These are phyloP conservation scores for Perkinsus marinus DNA, from an alignment of 169 alveolate genomes.

Conservation along the genomic window DNA sequence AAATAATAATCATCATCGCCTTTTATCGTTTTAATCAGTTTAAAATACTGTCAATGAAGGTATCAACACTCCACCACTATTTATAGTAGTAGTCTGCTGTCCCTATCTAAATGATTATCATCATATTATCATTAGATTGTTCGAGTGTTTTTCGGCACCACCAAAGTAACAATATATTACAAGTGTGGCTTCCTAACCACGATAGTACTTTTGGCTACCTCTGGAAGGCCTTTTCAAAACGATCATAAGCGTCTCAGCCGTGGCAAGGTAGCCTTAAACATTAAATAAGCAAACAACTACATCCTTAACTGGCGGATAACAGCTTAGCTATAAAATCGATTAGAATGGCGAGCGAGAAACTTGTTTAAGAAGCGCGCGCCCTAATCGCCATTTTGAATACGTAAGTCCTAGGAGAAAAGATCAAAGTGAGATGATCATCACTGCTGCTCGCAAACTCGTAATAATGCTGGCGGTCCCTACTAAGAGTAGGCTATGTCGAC, in stretches of 20 bases:
- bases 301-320: neutral
- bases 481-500: neutral
- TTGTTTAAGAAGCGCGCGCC: neutral
- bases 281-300: neutral
- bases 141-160: neutral
- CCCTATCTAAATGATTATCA: neutral
- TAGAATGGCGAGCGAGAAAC: neutral
- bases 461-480: neutral
- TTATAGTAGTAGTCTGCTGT: neutral
- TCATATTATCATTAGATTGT: neutral
- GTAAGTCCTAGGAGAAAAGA: neutral
- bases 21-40: neutral
- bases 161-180: neutral
- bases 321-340: neutral
- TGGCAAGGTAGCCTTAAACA: neutral
- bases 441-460: neutral
- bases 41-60: neutral
- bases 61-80: neutral
- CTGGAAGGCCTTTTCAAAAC: neutral
- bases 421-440: neutral
- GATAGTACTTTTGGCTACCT: neutral
- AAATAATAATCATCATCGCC: neutral
- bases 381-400: neutral
- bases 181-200: neutral
- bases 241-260: neutral